phyloP scores from a whole-genome alignment of 192 early-diverging fungal genomes.

The Kappamyces sp. region DNA sequence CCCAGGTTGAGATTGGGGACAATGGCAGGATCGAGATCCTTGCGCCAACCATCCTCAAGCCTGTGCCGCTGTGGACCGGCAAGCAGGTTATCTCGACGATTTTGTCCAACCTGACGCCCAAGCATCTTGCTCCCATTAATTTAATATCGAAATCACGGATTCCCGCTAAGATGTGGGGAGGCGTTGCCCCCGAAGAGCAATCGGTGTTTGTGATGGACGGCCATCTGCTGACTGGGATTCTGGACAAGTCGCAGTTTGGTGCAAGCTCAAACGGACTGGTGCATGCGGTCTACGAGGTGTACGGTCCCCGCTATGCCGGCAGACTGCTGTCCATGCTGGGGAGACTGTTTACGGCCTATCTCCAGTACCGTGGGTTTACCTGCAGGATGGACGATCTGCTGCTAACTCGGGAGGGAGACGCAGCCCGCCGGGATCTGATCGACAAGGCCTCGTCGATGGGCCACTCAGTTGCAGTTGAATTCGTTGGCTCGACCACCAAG shows the following conservation, averaged over 20 bases:
- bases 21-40: conserved; percentile 76
- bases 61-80: conserved; percentile 87
- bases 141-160: conserved; percentile 84
- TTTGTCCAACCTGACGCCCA: conserved; percentile 77
- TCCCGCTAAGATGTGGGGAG: conserved; percentile 79
- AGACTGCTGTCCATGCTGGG: conserved; percentile 84
- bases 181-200: conserved; percentile 70
- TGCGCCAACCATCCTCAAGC: conserved; percentile 84
- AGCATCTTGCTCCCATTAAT: conserved; percentile 70
- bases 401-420: conserved; percentile 77
- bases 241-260: conserved; percentile 98
- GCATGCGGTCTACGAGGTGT: conserved; percentile 93
- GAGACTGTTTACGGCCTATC: conserved; percentile 83
- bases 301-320: conserved; percentile 82
- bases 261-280: conserved; percentile 86
- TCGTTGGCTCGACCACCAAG: conserved; percentile 39
- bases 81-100: conserved; percentile 95
- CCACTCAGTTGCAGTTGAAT: conserved; percentile 64
- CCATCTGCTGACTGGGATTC: conserved; percentile 82
- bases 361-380: conserved; percentile 84
- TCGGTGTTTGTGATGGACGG: conserved; percentile 82
- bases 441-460: conserved; percentile 56
- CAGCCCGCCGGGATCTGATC: conserved; percentile 67
- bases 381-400: conserved; percentile 98
- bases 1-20: conserved; percentile 43